Evolutionary conservation across 139 green algal species (phyloP), one percentile per base, ranked within the genome.

Genomic region (Microglena sp.): DNA sequence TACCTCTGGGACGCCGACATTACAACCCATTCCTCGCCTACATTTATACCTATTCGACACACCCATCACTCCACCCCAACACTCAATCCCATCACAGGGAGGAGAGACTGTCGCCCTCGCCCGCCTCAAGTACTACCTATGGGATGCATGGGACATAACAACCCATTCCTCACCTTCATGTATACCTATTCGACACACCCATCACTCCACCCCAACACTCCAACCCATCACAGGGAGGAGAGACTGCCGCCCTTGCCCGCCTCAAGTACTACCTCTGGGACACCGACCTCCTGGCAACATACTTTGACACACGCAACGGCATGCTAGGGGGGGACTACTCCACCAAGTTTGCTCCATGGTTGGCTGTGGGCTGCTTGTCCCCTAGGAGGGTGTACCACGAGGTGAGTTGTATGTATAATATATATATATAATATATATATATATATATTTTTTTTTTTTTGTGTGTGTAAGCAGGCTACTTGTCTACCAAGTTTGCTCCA

Each of bases 201-300:
- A 22, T 34, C 26, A 33, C 3, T n/a, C 2, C 11, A 34, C n/a
- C 24, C 2, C 7, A 7, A 4, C 32, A 43, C 60, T 28, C n/a
- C 7, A 54, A 26, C 30, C 57, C 44, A 21, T 26, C 59, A 35
- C 68, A 82, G 71, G 93, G 93, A 29, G 93, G 93, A 5, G 93
- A 99, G 76, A 82, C 75, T 0, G 83, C 68, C 1, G 93, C 90
- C 0, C 78, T 97, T 55, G 77, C 77, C n/a, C 77, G 93, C 2
- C 79, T 99, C 3, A 77, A 91, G 62, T 84, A 97, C 77, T 99
- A 99, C 72, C 74, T 98, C 5, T 98, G 89, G 87, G 91, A 92
- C 45, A 83, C 66, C 2, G 77, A 94, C 64, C 62, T 80, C 0
- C 31, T 95, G 8, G 26, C 69, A n/a, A 50, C 28, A 35, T 91